Base-by-base conservation (phyloP, 2,329 filamentous ascomycete genomes). In the Paecilomyces sp. region DNA sequence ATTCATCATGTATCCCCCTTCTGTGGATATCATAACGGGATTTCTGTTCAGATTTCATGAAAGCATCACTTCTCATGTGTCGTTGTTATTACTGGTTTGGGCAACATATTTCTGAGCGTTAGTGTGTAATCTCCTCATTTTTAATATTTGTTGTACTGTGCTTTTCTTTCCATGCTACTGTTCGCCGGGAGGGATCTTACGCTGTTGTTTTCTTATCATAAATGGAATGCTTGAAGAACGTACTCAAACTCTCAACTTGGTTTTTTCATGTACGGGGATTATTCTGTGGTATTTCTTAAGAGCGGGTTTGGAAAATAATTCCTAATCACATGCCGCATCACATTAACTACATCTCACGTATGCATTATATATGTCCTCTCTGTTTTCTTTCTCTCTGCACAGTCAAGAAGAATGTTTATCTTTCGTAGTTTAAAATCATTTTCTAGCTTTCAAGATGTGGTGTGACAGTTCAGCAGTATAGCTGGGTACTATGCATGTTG, bases 51-150 rank as follows among this genome's bases (percentile, higher is more conserved):
- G 6, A 50, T 18, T 9, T 47, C 41, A 47, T 47, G 41, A 47
- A 47, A 47, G 33, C 18, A 55, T 55, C 11, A 55, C 9, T 55
- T 55, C 33, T 34, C n/a, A 33, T 55, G 28, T 55, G 28, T 47
- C 41, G n/a, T 34, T 55, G 28, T 54, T 28, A 24, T 28, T 61
- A 47, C n/a, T 15, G 18, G 41, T 47, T 47, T 47, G 41, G n/a
- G 41, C 6, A 47, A 47, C 41, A 47, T 47, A 41, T 22, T 47
- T 15, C 58, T 33, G 41, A 60, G 41, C 53, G 57, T 66, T 33
- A 12, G 31, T 28, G 60, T 66, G 60, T 67, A 65, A n/a, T 47
- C 8, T 47, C 13, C 15, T 41, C n/a, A 3, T 47, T 47, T 63
- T 12, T 66, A 65, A 65, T 58, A 52, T 55, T 33, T 33, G 8